Evolutionary conservation across 2,329 filamentous ascomycete species (phyloP), one percentile per base, ranked within the genome.

Genomic region (Fusarium gaditjirri): DNA sequence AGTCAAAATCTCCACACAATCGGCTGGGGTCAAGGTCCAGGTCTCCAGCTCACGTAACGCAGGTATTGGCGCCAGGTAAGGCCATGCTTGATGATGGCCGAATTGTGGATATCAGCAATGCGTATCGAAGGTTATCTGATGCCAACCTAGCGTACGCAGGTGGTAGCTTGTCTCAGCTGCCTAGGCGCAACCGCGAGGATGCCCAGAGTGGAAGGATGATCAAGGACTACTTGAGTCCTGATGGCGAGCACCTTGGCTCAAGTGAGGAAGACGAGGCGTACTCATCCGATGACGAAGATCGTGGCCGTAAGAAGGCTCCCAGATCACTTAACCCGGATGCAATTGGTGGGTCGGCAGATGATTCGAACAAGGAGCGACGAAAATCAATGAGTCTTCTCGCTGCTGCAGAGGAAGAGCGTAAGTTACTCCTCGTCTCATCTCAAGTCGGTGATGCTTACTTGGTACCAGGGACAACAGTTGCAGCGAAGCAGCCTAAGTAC

Each of bases 401-500:
- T 42, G 92, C 92, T 11, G 91, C 91, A 2, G 92, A 95, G 78
- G 91, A 94, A 85, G 93, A 95, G 79, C 88, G 94, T 93, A 86
- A 78, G 92, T 86, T 36, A 21, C 16, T 16, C 29, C 16, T 33
- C 21, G 23, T n/a, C 41, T 52, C 35, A 47, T 27, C 13, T 21
- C n/a, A 44, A 14, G 38, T 14, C 11, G 6, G 38, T 13, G 46
- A 11, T 16, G 33, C 67, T 73, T 60, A 57, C 12, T 58, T 21
- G 13, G 27, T 27, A 42, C 27, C 67, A 89, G 87, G 87, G 31
- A 85, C 88, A 72, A 80, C 87, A 75, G 84, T 92, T 72, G 81
- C 86, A 27, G 82, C 86, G 7, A 83, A 85, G 56, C 88, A 83
- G 55, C 81, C 83, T 3, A 76, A 77, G 29, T 85, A 92, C 71